Evolutionary conservation across 2,329 filamentous ascomycete species (phyloP), one percentile per base, ranked within the genome.

Genomic region (Pyricularia grisea): DNA sequence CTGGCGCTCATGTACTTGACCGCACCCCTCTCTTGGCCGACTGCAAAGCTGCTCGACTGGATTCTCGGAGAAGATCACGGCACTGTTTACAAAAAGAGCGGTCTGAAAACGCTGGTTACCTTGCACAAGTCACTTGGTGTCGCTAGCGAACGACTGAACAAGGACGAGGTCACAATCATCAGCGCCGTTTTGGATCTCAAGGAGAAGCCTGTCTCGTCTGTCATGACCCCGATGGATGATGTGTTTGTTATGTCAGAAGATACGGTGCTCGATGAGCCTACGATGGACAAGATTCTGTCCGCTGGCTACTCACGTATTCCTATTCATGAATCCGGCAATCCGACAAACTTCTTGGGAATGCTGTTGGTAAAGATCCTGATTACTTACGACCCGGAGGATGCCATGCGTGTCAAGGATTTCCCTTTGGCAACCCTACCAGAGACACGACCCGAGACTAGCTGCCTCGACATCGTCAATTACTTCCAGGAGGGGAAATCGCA

Each of bases 401-500:
- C 87, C 76, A 92, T 91, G 75, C 88, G 88, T 25, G 95, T 99
- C 50, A 87, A 90, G 71, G 94, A 98, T 71, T 97, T 99, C 76
- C 90, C 93, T 9, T 84, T 99, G 67, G 95, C 95, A 17, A 97
- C 95, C 0, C 87, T 99, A 7, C 95, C 96, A 1, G 95, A 99
- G 79, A 99, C 95, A 0, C 88, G 92, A 11, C 93, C 95, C 0
- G 93, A 97, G 77, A 99, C 95, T 0, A 97, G 94, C 81, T 99
- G 95, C 77, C 81, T 99, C 69, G 95, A 99, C 78, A 98, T 99
- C 75, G 93, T 99, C 81, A 99, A 99, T 81, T 99, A 97, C 80
- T 99, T 99, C 82, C 95, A 99, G 79, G 95, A 99, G 82, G 95
- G 95, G 74, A 99, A 99, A 78, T 97, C 94, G 1, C 95, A 99